These are phyloP conservation scores for Chloranthus sessilifolius DNA, from an alignment of 164 flowering plant species.

Conservation along the genomic window DNA sequence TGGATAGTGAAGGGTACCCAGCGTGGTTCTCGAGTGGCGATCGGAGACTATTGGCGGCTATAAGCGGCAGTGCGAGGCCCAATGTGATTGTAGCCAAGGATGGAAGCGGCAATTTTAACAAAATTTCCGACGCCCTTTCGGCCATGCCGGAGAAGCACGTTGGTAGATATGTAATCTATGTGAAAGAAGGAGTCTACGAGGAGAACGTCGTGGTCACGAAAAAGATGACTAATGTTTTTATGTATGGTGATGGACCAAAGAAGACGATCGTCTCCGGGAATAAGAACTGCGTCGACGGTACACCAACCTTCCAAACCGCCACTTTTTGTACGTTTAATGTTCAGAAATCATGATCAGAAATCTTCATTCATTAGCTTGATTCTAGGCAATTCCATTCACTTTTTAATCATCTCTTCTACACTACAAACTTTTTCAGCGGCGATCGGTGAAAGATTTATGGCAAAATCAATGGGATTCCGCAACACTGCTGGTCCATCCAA, in stretches of 20 bases:
- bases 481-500: constrained; percentile 6
- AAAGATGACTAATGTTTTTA: constrained; percentile 38
- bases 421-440: constrained; percentile 35
- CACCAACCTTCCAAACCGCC: constrained; percentile 45
- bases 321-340: constrained; percentile 42
- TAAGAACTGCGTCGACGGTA: constrained; percentile 39
- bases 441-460: constrained; percentile 39
- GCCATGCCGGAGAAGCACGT: constrained; percentile 16
- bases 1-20: constrained; percentile 3
- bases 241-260: constrained; percentile 52
- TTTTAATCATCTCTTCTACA: too few species aligned
- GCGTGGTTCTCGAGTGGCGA: constrained; percentile 5
- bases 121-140: neutral
- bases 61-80: neutral
- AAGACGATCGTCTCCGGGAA: constrained; percentile 37
- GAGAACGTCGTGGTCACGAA: constrained; percentile 43
- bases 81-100: constrained; percentile 7
- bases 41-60: constrained; percentile 7
- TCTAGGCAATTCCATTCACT: too few species aligned
- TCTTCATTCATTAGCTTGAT: too few species aligned
- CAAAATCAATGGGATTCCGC: constrained; percentile 31
- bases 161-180: constrained; percentile 31
- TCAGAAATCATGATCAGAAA: neutral
- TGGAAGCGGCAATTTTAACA: constrained; percentile 6
- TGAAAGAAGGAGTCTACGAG: constrained; percentile 46